Conservation (phyloP, 495 filamentous ascomycete genomes). For the Aspergillus mulundensis region DNA sequence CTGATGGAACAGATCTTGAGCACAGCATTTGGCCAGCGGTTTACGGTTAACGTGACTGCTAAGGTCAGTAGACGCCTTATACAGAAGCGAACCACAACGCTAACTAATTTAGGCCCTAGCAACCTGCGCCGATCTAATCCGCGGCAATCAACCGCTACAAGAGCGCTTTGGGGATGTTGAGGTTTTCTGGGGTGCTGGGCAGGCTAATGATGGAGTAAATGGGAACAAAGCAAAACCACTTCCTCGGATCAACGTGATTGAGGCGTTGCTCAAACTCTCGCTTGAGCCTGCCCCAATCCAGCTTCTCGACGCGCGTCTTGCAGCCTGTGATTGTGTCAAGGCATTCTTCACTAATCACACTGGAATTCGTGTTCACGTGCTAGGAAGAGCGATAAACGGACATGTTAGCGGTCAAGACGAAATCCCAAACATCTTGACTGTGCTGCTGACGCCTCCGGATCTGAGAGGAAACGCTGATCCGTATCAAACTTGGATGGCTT, state of each 20-base stretch:
- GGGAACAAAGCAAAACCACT: conserved; percentile 42
- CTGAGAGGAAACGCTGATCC: conserved; percentile 64
- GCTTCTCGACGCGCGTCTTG: conserved; percentile 74
- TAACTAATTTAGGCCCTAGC: conserved; percentile 59
- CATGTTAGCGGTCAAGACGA: conserved; percentile 74
- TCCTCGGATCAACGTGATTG: conserved; percentile 77
- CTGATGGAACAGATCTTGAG: conserved; percentile 78
- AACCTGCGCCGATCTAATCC: conserved; percentile 84
- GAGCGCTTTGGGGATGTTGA: conserved; percentile 81
- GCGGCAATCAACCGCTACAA: conserved; percentile 74
- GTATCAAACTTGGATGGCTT: conserved; percentile 88
- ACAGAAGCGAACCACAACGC: conserved; percentile 5
- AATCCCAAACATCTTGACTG: conserved; percentile 86
- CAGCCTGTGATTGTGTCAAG: conserved; percentile 84
- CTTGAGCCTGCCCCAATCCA: conserved; percentile 62
- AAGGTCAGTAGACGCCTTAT: conserved; percentile 53
- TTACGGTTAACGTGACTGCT: conserved; percentile 71
- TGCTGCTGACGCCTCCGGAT: conserved; percentile 62
- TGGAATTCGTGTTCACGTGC: conserved; percentile 77
- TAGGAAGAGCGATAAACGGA: conserved; percentile 83
- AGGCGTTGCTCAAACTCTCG: conserved; percentile 84
- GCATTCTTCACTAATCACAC: conserved; percentile 82
- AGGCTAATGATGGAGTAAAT: conserved; percentile 31
- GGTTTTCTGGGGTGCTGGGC: conserved; percentile 35
- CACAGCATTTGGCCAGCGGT: conserved; percentile 73